Percentiles rank a stretch among this genome's conserved stretches.
These are phyloP conservation scores for Dalbergia oliveri DNA, from an alignment of 306 rosid genomes.

Conservation along the genomic window DNA sequence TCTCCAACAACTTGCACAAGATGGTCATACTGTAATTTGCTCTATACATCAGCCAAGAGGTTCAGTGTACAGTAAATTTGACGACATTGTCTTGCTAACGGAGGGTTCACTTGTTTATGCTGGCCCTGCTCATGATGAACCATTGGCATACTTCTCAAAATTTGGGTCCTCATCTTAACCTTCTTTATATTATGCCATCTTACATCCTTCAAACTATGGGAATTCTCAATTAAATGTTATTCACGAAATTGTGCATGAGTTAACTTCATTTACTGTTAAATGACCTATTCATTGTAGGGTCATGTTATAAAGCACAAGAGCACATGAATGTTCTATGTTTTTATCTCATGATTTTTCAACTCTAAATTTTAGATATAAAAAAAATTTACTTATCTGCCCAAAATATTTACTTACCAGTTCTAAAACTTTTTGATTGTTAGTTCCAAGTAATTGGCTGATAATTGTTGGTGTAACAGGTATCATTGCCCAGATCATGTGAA, in stretches of 20 bases:
- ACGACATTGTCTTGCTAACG: slow-evolving; percentile 86
- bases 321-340: not conserved
- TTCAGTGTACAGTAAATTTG: slow-evolving; percentile 86
- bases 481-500: slow-evolving; percentile 84
- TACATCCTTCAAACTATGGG: slow-evolving; percentile 16
- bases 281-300: slow-evolving; percentile 1
- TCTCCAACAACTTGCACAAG: slow-evolving; percentile 83
- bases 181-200: slow-evolving; percentile 37
- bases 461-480: slow-evolving; percentile 68
- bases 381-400: too few species aligned
- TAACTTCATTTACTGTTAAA: slow-evolving; percentile 30
- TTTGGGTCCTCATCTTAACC: slow-evolving; percentile 72
- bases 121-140: slow-evolving; percentile 82
- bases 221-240: not conserved
- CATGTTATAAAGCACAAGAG: not conserved
- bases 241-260: not conserved
- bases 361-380: too few species aligned
- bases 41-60: slow-evolving; percentile 96
- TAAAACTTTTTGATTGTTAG: slow-evolving; percentile 5
- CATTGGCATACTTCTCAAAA: slow-evolving; percentile 78
- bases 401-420: too few species aligned
- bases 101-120: slow-evolving; percentile 92
- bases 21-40: slow-evolving; percentile 96
- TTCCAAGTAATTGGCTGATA: slow-evolving; percentile 37
- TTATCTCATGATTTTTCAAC: not conserved